Percentiles rank a stretch among this genome's conserved stretches.
phyloP scores from a whole-genome alignment of 768 basidiomycete species.

The Leccinum fibrillosum region DNA sequence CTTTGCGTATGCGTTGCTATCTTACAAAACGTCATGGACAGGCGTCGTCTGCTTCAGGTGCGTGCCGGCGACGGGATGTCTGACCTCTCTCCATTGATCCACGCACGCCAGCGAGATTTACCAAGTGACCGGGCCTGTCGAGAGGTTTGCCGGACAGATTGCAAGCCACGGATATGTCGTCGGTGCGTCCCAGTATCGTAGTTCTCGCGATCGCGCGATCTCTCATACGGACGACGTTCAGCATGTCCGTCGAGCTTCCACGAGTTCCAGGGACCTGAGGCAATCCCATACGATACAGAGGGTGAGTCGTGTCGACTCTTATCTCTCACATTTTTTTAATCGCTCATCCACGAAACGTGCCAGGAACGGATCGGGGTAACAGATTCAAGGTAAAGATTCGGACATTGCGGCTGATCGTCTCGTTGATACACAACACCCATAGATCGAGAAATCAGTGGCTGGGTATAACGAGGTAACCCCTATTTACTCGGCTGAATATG shows the following conservation, averaged over 20 bases:
- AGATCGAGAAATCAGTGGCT: conserved; percentile 85
- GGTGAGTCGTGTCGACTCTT: conserved; percentile 38
- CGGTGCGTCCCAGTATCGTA: conserved; percentile 42
- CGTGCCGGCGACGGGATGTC: background rate
- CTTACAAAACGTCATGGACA: conserved; percentile 23
- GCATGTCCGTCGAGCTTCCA: conserved; percentile 87
- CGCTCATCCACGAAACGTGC: background rate
- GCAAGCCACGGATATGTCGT: conserved; percentile 85
- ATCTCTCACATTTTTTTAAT: background rate
- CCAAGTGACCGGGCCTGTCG: conserved; percentile 93
- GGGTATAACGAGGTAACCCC: conserved; percentile 80
- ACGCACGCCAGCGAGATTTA: conserved; percentile 77
- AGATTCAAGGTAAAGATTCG: conserved; percentile 65
- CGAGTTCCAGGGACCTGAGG: conserved; percentile 86
- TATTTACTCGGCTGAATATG: background rate
- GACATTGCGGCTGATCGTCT: background rate
- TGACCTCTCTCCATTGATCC: background rate
- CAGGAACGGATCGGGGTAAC: conserved; percentile 89
- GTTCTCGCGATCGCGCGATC: background rate
- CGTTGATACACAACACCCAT: conserved; percentile 1
- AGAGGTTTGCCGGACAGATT: conserved; percentile 84
- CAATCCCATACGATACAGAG: conserved; percentile 86
- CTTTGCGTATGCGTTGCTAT: background rate
- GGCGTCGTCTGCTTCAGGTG: conserved; percentile 84
- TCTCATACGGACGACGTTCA: conserved; percentile 25